Evolutionary conservation across 2,329 filamentous ascomycete species (phyloP), one percentile per base, ranked within the genome.

Genomic region (Colletotrichum sp.): DNA sequence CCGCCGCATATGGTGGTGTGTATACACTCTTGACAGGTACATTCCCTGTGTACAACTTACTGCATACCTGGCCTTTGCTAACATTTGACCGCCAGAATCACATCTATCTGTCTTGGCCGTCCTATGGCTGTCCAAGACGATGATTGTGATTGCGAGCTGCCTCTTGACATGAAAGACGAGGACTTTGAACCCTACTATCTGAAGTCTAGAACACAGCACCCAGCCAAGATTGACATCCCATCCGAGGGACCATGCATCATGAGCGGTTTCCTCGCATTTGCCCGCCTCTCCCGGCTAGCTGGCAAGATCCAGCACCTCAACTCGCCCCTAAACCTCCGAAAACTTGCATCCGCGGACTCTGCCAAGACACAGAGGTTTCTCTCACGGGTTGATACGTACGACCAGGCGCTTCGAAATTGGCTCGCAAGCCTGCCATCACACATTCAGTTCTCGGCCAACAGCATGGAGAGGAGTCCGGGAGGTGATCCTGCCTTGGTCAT

Each of bases 111-210:
- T 36, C 78, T 81, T 2, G 79, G 80, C 8, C 73, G 80, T 4
- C 79, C 80, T 16, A 73, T 77, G 69, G 69, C 78, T 6, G 78
- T 77, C 15, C 85, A 80, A 27, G 80, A 82, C 33, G 75, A 76
- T 24, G 80, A 82, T 64, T 80, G 78, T 34, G 72, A 76, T 72
- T 82, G 80, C 59, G 77, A 79, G 54, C 59, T 82, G 8, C 80
- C 80, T 3, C 69, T 79, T 0, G 75, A 77, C 33, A 34, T 81
- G 15, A 70, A 70, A 21, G 80, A 82, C 54, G 78, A 80, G 11
- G 76, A 79, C 2, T 72, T 81, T 12, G 78, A 78, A 34, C 61
- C 31, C 15, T 29, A 27, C 4, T 6, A 29, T 15, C 15, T 27
- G 16, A 57, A 57, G 27, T 18, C 21, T 9, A 57, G 24, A 29